Conservation (phyloP, 495 filamentous ascomycete species). For the Cairneyella variabilis region DNA sequence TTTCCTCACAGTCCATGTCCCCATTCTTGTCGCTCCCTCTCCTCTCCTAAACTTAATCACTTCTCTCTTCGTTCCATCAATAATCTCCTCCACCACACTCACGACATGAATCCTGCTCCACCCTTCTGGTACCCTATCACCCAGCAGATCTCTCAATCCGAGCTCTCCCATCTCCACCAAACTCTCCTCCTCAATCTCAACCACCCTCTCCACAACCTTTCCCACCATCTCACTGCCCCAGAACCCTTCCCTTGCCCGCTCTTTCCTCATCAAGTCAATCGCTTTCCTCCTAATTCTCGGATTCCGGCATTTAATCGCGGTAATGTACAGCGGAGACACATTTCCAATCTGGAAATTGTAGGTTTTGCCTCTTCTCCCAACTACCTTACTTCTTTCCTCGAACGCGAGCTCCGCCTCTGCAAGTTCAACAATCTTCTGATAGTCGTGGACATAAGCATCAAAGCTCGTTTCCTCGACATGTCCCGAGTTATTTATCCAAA, state of each 20-base stretch:
- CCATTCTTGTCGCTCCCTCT: too few species aligned
- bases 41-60: too few species aligned
- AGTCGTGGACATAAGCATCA: slow-evolving; percentile 1
- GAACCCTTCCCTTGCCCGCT: neutral
- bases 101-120: too few species aligned
- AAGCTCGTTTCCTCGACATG: neutral
- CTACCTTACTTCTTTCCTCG: neutral
- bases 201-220: neutral
- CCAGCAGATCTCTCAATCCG: too few species aligned
- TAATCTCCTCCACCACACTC: too few species aligned
- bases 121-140: too few species aligned
- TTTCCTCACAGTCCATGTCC: too few species aligned
- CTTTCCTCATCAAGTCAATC: slow-evolving; percentile 9
- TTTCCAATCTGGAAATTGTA: slow-evolving; percentile 26
- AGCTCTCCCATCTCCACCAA: neutral
- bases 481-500: neutral
- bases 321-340: slow-evolving; percentile 31
- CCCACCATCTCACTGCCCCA: too few species aligned
- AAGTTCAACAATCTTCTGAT: neutral
- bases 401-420: neutral
- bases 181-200: slow-evolving; percentile 1
- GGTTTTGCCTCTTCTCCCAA: neutral
- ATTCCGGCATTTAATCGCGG: slow-evolving; percentile 38
- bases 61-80: too few species aligned
- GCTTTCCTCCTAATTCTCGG: slow-evolving; percentile 37